A percentile compares a stretch with the other conserved stretches of the same genome.
phyloP scores from a whole-genome alignment of 1,284 basidiomycete species.

The Lentinula novae-zelandiae region DNA sequence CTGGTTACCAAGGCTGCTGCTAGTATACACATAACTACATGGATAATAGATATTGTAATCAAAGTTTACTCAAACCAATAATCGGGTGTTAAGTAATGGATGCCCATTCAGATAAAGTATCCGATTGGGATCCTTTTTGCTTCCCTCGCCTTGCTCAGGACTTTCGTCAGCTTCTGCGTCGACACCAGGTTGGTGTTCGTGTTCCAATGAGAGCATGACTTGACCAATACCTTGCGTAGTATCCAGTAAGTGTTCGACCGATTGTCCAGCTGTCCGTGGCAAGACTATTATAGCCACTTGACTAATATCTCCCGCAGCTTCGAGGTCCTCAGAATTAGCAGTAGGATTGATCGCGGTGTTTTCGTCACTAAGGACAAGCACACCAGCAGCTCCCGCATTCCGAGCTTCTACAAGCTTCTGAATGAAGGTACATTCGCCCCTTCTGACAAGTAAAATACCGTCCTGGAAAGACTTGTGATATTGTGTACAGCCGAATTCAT shows the following conservation, averaged over 20 bases:
- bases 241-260: conserved; percentile 53
- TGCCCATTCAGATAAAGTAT: conserved; percentile 76
- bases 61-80: conserved; percentile 45
- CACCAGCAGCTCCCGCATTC: conserved; percentile 66
- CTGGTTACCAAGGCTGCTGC: too few species aligned
- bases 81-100: conserved; percentile 70
- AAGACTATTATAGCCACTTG: conserved; percentile 63
- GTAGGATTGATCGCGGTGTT: conserved; percentile 66
- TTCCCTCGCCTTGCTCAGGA: conserved; percentile 8
- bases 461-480: conserved; percentile 46
- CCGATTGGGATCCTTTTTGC: conserved; percentile 23
- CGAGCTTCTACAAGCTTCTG: conserved; percentile 71
- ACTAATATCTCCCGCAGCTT: conserved; percentile 52
- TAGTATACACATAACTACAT: too few species aligned
- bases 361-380: conserved; percentile 67
- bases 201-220: conserved; percentile 49
- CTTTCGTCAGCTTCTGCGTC: conserved; percentile 19
- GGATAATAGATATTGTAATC: too few species aligned
- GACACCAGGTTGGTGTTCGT: conserved; percentile 29
- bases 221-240: conserved; percentile 45
- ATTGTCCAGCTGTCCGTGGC: conserved; percentile 43
- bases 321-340: conserved; percentile 51
- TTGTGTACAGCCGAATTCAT: conserved; percentile 55
- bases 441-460: conserved; percentile 51
- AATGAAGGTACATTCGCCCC: conserved; percentile 81